Percentiles rank a stretch among this genome's conserved stretches.
These are phyloP conservation scores for Candida maltosa DNA, from an alignment of 805 yeast species.

Conservation along the genomic window DNA sequence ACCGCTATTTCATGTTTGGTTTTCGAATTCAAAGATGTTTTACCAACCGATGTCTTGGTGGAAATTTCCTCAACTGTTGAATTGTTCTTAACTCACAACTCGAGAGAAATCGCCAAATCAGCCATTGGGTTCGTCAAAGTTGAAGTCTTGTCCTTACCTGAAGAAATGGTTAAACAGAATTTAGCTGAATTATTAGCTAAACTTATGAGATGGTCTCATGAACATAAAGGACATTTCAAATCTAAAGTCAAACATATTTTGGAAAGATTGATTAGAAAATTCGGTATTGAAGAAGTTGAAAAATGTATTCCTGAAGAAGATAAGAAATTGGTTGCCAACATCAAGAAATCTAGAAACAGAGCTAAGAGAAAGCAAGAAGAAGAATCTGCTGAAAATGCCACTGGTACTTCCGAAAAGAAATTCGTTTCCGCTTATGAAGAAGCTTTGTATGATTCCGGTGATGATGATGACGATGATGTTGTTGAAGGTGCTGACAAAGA, in stretches of 20 bases:
- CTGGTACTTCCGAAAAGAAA: conserved; percentile 35
- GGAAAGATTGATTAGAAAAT: conserved; percentile 86
- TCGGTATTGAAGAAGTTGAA: conserved; percentile 85
- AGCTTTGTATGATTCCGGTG: conserved; percentile 74
- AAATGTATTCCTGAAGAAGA: conserved; percentile 88
- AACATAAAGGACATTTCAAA: conserved; percentile 93
- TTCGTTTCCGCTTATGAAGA: conserved; percentile 89
- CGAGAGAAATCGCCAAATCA: conserved; percentile 90
- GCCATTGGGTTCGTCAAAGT: conserved; percentile 94
- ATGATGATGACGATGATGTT: conserved; percentile 57
- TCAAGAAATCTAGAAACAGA: conserved; percentile 81
- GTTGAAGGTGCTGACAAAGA: conserved; percentile 42
- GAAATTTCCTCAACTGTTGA: conserved; percentile 87
- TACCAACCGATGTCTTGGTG: conserved; percentile 56
- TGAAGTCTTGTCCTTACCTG: conserved; percentile 78
- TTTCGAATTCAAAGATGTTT: conserved; percentile 73
- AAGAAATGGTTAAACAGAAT: conserved; percentile 65
- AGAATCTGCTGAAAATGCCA: conserved; percentile 14
- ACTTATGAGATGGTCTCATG: conserved; percentile 89
- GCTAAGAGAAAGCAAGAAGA: conserved; percentile 67
- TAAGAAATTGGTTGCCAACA: conserved; percentile 74
- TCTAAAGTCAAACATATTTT: conserved; percentile 88
- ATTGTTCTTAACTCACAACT: conserved; percentile 83
- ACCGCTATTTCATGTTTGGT: conserved; percentile 85
- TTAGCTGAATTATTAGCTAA: conserved; percentile 65